Conservation (phyloP, 1,139 yeast species). For the Zygoascus hellenicus region DNA sequence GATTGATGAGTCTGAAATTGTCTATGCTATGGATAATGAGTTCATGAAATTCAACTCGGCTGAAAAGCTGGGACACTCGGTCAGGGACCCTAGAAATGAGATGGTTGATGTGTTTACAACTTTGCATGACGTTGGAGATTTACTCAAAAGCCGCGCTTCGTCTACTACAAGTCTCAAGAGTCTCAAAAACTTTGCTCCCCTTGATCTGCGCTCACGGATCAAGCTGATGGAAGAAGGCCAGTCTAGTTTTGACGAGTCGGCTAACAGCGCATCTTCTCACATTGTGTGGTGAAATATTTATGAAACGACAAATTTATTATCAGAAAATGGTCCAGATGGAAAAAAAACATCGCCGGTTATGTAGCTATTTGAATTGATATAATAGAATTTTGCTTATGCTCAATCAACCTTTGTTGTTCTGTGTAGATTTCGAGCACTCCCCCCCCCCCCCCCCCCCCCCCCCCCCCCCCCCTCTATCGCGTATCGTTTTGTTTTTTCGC, state of each 20-base stretch:
- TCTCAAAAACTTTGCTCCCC: slow-evolving; percentile 10
- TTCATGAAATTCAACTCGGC: slow-evolving; percentile 8
- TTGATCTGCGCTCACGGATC: slow-evolving; percentile 28
- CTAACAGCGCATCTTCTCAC: slow-evolving; percentile 1
- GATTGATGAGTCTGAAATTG: slow-evolving; percentile 20
- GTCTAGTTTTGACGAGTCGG: slow-evolving; percentile 3
- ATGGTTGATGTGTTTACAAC: slow-evolving; percentile 10
- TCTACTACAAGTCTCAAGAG: slow-evolving; percentile 12
- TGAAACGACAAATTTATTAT: background rate
- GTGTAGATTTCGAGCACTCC: background rate
- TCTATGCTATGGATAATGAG: slow-evolving; percentile 20
- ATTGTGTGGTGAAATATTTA: slow-evolving; percentile 7
- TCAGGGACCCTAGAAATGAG: background rate
- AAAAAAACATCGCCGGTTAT: background rate
- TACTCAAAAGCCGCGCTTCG: slow-evolving; percentile 9
- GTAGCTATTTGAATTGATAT: slow-evolving; percentile 2
- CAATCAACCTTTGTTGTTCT: background rate
- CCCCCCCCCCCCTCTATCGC: no score
- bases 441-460: no score
- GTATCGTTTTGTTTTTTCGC: no score
- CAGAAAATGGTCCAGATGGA: background rate
- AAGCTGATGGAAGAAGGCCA: slow-evolving; percentile 29
- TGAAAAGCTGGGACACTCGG: background rate
- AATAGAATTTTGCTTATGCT: background rate
- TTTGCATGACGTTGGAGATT: slow-evolving; percentile 10